Base-by-base conservation (phyloP, 768 basidiomycete genomes). In the Russula vinacea region DNA sequence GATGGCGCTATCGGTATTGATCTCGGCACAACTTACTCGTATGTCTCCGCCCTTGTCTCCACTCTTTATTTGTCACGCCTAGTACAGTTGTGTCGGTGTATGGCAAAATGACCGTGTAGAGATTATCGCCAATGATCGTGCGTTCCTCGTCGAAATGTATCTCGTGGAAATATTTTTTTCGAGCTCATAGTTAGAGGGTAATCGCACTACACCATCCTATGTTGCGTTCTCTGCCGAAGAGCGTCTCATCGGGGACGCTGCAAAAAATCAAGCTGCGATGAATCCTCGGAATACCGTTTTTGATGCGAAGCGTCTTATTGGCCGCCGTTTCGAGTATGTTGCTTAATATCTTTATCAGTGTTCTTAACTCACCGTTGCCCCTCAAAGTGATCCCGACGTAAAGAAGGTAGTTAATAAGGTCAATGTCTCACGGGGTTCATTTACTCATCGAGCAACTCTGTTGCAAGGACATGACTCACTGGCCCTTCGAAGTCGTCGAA, bases 91-190 rank as follows among this genome's bases (percentile, higher is more conserved):
- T 77, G 96, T 98, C 71, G 96, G 94, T 81, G 94, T 98, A 74
- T 98, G 95, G 95, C 93, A 96, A 84, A 94, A 97, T 78, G 96
- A 98, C 85, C 94, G 96, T 73, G 95, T 98, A 73, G 95, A 98
- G 78, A 98, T 98, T 82, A 98, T 98, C 76, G 89, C 92, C 80
- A 94, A 94, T 73, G 92, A 94, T 83, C 92, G 90, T 92, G 71
- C 77, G 90, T 81, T 54, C 58, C 60, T 62, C 58, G 59, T 11
- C 56, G 35, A 24, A 42, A n/a, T 44, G 52, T 60, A 45, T 11
- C 16, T 19, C 53, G 11, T 37, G 22, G 10, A 14, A 29, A 13
- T 52, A 60, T 67, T 68, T 52, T 58, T 49, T 49, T 24, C n/a
- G 66, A 35, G 19, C 19, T 53, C 17, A 33, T 37, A 51, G 10